Evolutionary conservation across 2,329 filamentous ascomycete genomes (phyloP).

Genomic region (Trichoderma aggressivum): DNA sequence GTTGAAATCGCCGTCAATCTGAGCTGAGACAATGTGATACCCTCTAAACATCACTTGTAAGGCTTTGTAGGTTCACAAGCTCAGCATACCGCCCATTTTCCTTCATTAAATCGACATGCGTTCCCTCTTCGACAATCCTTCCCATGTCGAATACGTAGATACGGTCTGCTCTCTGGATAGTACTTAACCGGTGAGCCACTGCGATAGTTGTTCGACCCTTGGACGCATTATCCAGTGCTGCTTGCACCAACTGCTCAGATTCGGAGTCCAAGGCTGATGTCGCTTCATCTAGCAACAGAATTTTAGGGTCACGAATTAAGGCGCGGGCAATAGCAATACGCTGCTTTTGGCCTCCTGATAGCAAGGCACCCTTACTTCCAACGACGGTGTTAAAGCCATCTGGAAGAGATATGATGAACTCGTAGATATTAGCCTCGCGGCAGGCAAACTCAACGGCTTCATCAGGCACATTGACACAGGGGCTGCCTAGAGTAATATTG

Average conservation of each 20-base stretch:
- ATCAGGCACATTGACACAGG: neutral
- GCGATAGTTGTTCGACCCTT: neutral
- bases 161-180: neutral
- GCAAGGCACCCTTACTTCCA: neutral
- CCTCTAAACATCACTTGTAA: neutral
- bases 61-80: neutral
- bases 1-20: neutral
- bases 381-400: neutral
- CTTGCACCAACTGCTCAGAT: neutral
- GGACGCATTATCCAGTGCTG: neutral
- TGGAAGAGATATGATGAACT: neutral
- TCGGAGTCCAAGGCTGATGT: neutral
- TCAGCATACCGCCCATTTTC: neutral
- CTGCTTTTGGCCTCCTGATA: neutral
- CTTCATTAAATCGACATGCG: neutral
- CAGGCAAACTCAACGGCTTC: neutral
- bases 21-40: neutral
- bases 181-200: neutral
- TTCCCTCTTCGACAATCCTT: neutral
- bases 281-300: neutral
- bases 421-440: neutral
- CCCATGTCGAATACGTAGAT: neutral
- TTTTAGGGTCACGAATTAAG: neutral
- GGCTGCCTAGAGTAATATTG: neutral
- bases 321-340: neutral